Percentiles rank a stretch among this genome's conserved stretches.
Conservation (phyloP, 164 flowering plant genomes). For the Santalum album region DNA sequence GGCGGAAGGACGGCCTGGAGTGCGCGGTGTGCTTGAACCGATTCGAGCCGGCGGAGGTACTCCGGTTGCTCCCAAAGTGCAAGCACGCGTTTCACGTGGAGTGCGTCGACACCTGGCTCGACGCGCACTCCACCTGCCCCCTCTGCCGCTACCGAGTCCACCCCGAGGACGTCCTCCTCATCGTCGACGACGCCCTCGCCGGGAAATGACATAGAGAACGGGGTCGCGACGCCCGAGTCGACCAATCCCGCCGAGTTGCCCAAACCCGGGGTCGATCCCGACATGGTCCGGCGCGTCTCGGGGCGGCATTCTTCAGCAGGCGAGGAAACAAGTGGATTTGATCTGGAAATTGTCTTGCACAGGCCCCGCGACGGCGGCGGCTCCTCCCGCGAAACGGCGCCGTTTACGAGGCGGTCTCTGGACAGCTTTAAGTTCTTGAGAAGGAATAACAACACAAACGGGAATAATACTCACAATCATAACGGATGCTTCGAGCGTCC, state of each 20-base stretch:
- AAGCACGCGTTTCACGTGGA: constrained; percentile 93
- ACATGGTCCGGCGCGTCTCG: constrained; percentile 24
- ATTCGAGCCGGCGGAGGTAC: constrained; percentile 58
- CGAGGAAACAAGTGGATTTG: constrained; percentile 21
- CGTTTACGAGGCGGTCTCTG: constrained; percentile 37
- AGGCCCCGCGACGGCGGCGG: constrained; percentile 2
- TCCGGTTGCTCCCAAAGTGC: constrained; percentile 79
- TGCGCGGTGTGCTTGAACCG: constrained; percentile 78
- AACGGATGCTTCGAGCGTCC: constrained; percentile 51
- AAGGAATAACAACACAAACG: constrained; percentile 8
- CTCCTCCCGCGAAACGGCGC: constrained; percentile 9
- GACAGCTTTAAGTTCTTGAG: constrained; percentile 11
- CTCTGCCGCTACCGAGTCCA: constrained; percentile 88
- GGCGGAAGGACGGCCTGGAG: constrained; percentile 77
- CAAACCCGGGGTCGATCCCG: neutral
- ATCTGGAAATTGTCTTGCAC: constrained; percentile 16
- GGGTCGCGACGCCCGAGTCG: no score
- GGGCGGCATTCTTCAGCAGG: constrained; percentile 79
- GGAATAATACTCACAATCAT: no score
- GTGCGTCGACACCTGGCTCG: constrained; percentile 96
- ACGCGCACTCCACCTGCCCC: constrained; percentile 93
- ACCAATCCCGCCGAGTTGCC: neutral
- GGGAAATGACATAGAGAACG: no score
- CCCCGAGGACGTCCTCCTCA: constrained; percentile 71
- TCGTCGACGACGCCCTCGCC: constrained; percentile 15